Evolutionary conservation across 352 stramenopile genomes (phyloP), one percentile per base, ranked within the genome.

Genomic region (Phytopythium sindhum): DNA sequence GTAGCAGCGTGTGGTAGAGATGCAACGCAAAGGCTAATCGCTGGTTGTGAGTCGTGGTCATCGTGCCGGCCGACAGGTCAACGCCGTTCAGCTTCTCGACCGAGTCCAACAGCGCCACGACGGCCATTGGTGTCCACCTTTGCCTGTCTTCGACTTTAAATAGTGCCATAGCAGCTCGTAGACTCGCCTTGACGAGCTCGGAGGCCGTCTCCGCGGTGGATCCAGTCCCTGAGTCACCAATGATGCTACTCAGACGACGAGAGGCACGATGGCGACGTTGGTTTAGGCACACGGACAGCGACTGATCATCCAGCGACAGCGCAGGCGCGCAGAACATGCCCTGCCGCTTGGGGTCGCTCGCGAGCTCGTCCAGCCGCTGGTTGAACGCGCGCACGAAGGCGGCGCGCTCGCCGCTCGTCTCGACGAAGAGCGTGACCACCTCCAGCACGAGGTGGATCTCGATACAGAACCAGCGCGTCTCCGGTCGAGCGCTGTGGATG

Each of bases 1-100:
- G 84, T 26, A 91, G 86, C 39, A 98, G 78, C 21, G 83, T 70
- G 64, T 98, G 91, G 65, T 97, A 98, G 7, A 97, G 28, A 63
- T 98, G 97, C 29, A 98, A 60, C 37, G 91, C 92, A 37, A 98
- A 93, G 19, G 80, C 81, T 12, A 93, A 57, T 11, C 68, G 68
- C 35, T 71, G 60, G 28, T 66, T 73, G 37, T 79, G 66, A 1
- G 63, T 68, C 24, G 68, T 48, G 31, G 72, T 56, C 2, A 45
- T 31, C 12, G 60, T 61, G 10, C 51, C 23, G 1, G 72, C 57
- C 37, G 70, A 57, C 11, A 85, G 61, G 23, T 78, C 72, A 29
- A 89, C 37, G 26, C 66, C 60, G 24, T 78, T 81, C 31, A 91
- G 69, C 21, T 44, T 45, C 61, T 91, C 78, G 10, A 91, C 78